These are phyloP conservation scores for Gymnopus androsaceus DNA, from an alignment of 1,284 basidiomycete species.

Conservation along the genomic window DNA sequence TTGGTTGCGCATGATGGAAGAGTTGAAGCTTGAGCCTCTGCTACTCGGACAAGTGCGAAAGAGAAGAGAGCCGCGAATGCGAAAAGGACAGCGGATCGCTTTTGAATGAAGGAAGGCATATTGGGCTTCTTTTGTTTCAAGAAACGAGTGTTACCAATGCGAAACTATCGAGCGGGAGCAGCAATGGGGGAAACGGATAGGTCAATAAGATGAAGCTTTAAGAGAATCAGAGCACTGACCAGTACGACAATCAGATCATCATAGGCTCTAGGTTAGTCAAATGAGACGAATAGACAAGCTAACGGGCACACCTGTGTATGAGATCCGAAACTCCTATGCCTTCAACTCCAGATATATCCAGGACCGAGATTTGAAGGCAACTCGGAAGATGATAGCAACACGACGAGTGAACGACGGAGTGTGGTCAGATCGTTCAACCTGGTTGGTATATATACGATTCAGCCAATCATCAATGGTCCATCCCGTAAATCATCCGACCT, in stretches of 20 bases:
- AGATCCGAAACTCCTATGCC: no score
- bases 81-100: neutral
- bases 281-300: neutral
- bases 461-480: neutral
- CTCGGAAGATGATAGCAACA: neutral
- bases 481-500: neutral
- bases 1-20: constrained; percentile 19
- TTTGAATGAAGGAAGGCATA: neutral
- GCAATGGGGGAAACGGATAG: neutral
- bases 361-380: neutral
- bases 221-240: no score
- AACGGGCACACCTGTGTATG: neutral
- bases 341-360: no score
- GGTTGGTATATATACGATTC: neutral
- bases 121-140: no score
- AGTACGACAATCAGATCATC: neutral
- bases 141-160: no score
- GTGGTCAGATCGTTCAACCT: neutral
- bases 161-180: neutral
- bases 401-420: neutral
- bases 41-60: neutral
- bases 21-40: neutral
- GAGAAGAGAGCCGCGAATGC: neutral
- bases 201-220: no score
- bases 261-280: neutral